phyloP scores from a whole-genome alignment of 768 basidiomycete genomes.

The Suillus discolor region DNA sequence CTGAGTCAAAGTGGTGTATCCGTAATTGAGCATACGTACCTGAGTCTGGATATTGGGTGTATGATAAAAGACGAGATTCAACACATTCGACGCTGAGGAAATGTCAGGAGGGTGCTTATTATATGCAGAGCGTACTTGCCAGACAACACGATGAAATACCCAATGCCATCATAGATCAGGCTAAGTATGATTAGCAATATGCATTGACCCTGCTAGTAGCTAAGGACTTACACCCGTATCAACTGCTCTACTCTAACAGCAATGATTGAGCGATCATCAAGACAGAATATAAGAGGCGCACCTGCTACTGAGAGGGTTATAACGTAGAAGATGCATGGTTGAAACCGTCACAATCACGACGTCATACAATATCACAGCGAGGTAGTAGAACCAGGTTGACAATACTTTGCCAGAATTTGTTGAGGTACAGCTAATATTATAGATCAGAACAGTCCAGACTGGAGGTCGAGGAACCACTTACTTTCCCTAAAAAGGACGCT shows the following conservation, averaged over 20 bases:
- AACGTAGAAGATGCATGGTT: slow-evolving; percentile 21
- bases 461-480: background rate
- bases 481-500: slow-evolving; percentile 1
- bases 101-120: slow-evolving; percentile 4
- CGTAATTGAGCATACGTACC: slow-evolving; percentile 34
- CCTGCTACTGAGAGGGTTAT: background rate
- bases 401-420: slow-evolving; percentile 37
- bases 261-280: background rate
- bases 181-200: slow-evolving; percentile 31
- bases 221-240: slow-evolving; percentile 22
- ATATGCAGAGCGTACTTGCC: slow-evolving; percentile 25
- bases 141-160: slow-evolving; percentile 55
- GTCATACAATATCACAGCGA: slow-evolving; percentile 36
- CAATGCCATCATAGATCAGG: slow-evolving; percentile 67
- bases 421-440: slow-evolving; percentile 47
- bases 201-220: slow-evolving; percentile 4
- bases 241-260: slow-evolving; percentile 35
- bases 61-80: slow-evolving; percentile 54
- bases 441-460: background rate
- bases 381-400: slow-evolving; percentile 59
- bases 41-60: slow-evolving; percentile 42
- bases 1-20: slow-evolving; percentile 6
- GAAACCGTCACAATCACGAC: slow-evolving; percentile 43
- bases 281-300: background rate
- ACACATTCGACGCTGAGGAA: slow-evolving; percentile 45